Base-by-base conservation (phyloP, 345 rosid species). In the Excoecaria agallocha region DNA sequence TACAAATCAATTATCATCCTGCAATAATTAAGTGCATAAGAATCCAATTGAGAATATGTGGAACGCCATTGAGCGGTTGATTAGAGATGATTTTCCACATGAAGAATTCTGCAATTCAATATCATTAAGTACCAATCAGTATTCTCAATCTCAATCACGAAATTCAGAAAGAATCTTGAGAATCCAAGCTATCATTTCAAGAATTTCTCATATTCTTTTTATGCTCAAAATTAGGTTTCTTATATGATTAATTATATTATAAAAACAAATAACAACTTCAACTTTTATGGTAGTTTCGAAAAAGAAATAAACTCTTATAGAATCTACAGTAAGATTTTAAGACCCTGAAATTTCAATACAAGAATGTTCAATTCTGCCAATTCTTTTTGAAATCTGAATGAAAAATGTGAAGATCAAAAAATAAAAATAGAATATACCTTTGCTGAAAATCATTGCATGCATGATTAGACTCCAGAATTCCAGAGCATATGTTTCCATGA, bases 401-500 rank as follows among this genome's bases (percentile, higher is more conserved):
- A 41, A 8, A 41, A 41, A 41, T 41, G 6, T 41, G 3, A 41
- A 41, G 8, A 41, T 41, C 7, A 41, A 41, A 1, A 4, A 41
- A 4, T 4, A 41, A 41, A 41, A 12, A 51, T 72, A 11, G 3
- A 3, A 35, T 19, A 5, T 64, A 76, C 87, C 87, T 79, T 56
- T 66, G 74, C 66, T 80, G 74, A 39, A 74, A 74, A 17, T 54
- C 70, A 41, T 5, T n/a, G 25, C 70, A 60, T 15, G 59, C 45
- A 41, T 5, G 48, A 72, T 66, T 50, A 19, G 68, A 59, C 52
- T 49, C 82, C 43, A 41, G 65, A 61, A 45, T 71, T 67, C 68
- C 55, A 19, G 76, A 66, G 84, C 77, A 72, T 68, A 52, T 16
- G 60, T 75, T 77, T 45, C 65, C 67, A 46, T 79, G 75, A 7